Conservation (phyloP, 306 rosid genomes). For the Vigna unguiculata region DNA sequence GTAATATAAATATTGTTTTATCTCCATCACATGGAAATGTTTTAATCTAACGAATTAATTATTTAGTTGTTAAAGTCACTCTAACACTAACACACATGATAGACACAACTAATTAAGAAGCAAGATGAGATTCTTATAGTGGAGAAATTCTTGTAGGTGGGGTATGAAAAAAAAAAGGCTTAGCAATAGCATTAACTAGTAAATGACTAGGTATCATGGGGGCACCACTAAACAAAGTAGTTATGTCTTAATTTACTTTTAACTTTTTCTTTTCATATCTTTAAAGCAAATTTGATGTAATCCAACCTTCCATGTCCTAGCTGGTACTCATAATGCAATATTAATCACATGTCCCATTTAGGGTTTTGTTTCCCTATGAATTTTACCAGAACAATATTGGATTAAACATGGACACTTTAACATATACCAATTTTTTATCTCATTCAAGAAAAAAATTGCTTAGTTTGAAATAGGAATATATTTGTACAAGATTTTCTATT, state of each 20-base stretch:
- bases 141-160: slow-evolving; percentile 24
- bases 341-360: neutral
- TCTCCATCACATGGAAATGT: neutral
- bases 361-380: neutral
- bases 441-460: neutral
- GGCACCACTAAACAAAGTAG: slow-evolving; percentile 45
- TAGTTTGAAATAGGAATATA: neutral
- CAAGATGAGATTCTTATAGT: neutral
- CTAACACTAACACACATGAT: slow-evolving; percentile 25
- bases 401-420: neutral
- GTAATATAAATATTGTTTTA: neutral
- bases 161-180: slow-evolving; percentile 33
- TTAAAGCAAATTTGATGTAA: slow-evolving; percentile 44
- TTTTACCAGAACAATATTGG: neutral
- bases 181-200: slow-evolving; percentile 39
- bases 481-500: too few relatives aligned
- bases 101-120: neutral
- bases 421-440: neutral
- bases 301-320: slow-evolving; percentile 8
- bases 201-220: slow-evolving; percentile 31
- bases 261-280: slow-evolving; percentile 25
- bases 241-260: slow-evolving; percentile 34
- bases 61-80: neutral
- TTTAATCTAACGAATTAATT: neutral
- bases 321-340: slow-evolving; percentile 12